A percentile compares a stretch with the other conserved stretches of the same genome.
These are phyloP conservation scores for Rhododendron mucronatum DNA, from an alignment of 148 eudicot genomes.

Conservation along the genomic window DNA sequence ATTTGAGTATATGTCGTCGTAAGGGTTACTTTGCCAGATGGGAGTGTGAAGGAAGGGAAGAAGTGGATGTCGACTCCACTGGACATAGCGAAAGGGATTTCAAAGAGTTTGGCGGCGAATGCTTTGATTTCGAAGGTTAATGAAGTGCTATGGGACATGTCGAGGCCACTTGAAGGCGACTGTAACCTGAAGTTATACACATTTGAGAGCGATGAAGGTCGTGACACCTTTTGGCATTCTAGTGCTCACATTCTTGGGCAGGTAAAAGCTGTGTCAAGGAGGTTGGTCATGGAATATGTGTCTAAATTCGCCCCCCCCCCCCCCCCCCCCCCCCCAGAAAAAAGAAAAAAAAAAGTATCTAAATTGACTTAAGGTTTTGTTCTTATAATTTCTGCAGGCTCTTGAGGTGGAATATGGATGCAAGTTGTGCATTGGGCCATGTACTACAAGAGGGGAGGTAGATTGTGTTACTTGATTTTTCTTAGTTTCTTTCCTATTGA, in stretches of 20 bases:
- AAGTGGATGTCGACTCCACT: conserved; percentile 66
- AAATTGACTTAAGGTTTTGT: conserved; percentile 1
- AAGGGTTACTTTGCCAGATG: conserved; percentile 86
- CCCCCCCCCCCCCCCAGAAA: no score
- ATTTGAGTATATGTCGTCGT: neutral
- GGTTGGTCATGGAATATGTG: neutral
- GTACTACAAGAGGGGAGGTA: conserved; percentile 99
- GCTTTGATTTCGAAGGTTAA: conserved; percentile 76
- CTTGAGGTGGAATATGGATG: conserved; percentile 90
- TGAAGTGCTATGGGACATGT: conserved; percentile 88
- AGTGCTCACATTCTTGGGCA: conserved; percentile 98
- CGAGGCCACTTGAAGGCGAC: conserved; percentile 78
- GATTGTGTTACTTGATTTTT: neutral
- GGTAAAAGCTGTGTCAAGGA: conserved; percentile 31
- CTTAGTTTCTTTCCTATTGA: neutral
- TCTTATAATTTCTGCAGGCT: conserved; percentile 38
- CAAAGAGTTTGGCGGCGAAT: conserved; percentile 78
- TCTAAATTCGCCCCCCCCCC: neutral
- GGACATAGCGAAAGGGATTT: conserved; percentile 70
- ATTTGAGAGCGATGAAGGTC: conserved; percentile 79
- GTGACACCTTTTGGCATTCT: conserved; percentile 98
- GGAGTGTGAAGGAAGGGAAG: conserved; percentile 84
- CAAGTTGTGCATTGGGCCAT: conserved; percentile 90
- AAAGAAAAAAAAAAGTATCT: neutral
- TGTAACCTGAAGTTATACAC: conserved; percentile 65